Percentiles rank a stretch among this genome's conserved stretches.
These are phyloP conservation scores for Flagelloscypha sp. DNA, from an alignment of 768 basidiomycete species.

Conservation along the genomic window DNA sequence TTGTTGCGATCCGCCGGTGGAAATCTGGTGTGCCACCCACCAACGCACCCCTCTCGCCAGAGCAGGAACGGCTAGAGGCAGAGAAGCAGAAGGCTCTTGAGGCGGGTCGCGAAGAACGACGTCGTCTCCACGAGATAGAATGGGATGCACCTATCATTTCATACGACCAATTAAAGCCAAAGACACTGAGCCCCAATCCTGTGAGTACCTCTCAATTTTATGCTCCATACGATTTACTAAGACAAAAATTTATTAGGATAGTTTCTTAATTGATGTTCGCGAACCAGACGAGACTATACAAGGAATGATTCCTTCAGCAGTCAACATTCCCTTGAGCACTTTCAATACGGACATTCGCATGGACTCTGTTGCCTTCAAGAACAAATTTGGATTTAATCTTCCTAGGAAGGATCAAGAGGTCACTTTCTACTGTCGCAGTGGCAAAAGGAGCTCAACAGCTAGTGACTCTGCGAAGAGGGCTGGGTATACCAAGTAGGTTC, in stretches of 20 bases:
- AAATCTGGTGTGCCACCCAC: too few relatives aligned
- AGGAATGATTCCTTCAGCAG: constrained; percentile 87
- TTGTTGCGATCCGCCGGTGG: too few relatives aligned
- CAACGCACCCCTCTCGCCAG: constrained; percentile 20
- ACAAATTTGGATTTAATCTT: constrained; percentile 66
- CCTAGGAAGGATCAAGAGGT: constrained; percentile 65
- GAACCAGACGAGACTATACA: constrained; percentile 87
- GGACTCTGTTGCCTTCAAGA: constrained; percentile 44
- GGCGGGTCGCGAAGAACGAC: constrained; percentile 22
- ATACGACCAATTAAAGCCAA: constrained; percentile 78
- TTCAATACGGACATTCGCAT: constrained; percentile 61
- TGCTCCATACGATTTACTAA: constrained; percentile 11
- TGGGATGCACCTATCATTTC: constrained; percentile 69
- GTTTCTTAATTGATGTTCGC: constrained; percentile 82
- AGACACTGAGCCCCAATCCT: constrained; percentile 64
- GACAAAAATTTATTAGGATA: constrained; percentile 39
- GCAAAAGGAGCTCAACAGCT: constrained; percentile 74
- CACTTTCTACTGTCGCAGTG: constrained; percentile 87
- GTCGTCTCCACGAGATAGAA: constrained; percentile 53
- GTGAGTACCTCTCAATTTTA: constrained; percentile 27
- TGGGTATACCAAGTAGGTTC: constrained; percentile 70
- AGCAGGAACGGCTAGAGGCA: constrained; percentile 25
- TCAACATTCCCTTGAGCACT: constrained; percentile 81
- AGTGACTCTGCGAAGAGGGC: constrained; percentile 74
- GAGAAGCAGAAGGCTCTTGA: constrained; percentile 29